Percentiles rank a stretch among this genome's conserved stretches.
These are phyloP conservation scores for Creolimax fragrantissima DNA, from an alignment of 78 protist genomes.

Conservation along the genomic window DNA sequence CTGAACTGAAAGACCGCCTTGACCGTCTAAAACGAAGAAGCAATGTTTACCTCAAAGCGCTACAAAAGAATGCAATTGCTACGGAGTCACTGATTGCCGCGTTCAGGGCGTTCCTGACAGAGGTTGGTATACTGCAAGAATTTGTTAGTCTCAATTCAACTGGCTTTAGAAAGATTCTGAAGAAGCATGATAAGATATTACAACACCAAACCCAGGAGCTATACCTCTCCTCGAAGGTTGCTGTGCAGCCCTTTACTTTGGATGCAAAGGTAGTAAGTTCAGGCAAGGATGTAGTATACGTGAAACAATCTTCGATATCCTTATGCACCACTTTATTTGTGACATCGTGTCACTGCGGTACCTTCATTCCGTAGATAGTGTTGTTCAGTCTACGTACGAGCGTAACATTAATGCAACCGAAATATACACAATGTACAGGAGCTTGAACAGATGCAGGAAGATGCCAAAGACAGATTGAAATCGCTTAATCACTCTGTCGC, in stretches of 20 bases:
- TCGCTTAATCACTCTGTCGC: not conserved
- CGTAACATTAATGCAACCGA: not conserved
- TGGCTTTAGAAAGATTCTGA: slow-evolving; percentile 11
- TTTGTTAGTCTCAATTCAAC: slow-evolving; percentile 10
- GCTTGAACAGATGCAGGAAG: not conserved
- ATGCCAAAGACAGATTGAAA: not conserved
- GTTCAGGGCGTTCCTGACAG: not conserved
- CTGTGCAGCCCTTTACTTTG: not conserved
- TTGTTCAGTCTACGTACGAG: too few relatives aligned
- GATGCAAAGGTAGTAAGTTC: not conserved
- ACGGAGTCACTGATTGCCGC: not conserved
- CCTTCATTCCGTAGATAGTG: too few relatives aligned
- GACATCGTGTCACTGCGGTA: not conserved
- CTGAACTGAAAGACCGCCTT: not conserved
- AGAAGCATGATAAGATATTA: slow-evolving; percentile 8
- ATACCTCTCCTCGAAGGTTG: slow-evolving; percentile 6
- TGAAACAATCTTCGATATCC: too few relatives aligned
- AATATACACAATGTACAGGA: not conserved
- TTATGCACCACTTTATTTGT: too few relatives aligned
- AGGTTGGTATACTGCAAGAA: not conserved
- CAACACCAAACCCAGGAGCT: slow-evolving; percentile 3
- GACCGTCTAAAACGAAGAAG: not conserved
- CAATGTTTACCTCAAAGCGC: not conserved
- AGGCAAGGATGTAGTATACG: too few relatives aligned
- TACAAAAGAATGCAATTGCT: not conserved